Percentiles rank a stretch among this genome's conserved stretches.
Evolutionary conservation across 176 grass and related monocot species (phyloP).

Genomic region (Pontederia paniculata): DNA sequence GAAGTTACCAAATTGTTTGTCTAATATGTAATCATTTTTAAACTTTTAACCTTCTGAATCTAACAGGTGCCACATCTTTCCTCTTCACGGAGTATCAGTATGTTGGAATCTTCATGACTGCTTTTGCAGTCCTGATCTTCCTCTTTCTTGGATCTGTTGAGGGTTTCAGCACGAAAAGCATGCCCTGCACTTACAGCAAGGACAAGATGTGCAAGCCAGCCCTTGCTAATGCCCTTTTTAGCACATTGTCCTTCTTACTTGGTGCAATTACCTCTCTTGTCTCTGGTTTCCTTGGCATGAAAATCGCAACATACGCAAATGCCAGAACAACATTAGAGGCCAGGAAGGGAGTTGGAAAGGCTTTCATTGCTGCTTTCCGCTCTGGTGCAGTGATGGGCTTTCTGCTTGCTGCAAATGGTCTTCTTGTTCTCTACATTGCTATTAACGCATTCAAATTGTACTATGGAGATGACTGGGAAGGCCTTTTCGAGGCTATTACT

Average conservation of each 20-base stretch:
- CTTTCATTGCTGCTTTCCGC: slow-evolving; percentile 73
- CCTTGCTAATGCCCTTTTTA: slow-evolving; percentile 79
- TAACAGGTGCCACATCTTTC: slow-evolving; percentile 87
- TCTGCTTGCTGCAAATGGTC: slow-evolving; percentile 82
- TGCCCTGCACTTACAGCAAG: slow-evolving; percentile 84
- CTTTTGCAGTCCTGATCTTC: slow-evolving; percentile 68
- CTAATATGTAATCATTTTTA: slow-evolving; percentile 12
- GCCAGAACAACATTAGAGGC: slow-evolving; percentile 82
- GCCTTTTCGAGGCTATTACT: slow-evolving; percentile 81
- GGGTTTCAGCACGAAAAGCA: slow-evolving; percentile 70
- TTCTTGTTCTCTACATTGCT: slow-evolving; percentile 64
- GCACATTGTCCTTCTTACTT: slow-evolving; percentile 76
- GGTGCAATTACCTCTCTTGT: slow-evolving; percentile 75
- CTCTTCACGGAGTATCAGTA: slow-evolving; percentile 89
- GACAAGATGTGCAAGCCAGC: slow-evolving; percentile 77
- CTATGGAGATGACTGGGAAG: slow-evolving; percentile 90
- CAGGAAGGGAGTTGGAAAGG: slow-evolving; percentile 84
- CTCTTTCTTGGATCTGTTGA: slow-evolving; percentile 84
- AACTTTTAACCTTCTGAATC: slow-evolving; percentile 13
- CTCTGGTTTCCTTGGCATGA: slow-evolving; percentile 94
- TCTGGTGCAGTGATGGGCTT: slow-evolving; percentile 96
- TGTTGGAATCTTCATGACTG: slow-evolving; percentile 68
- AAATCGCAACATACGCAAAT: slow-evolving; percentile 88
- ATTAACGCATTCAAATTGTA: slow-evolving; percentile 87
- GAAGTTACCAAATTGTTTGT: background rate